Conservation (phyloP, 768 basidiomycete genomes). For the Hypholoma fasciculare region DNA sequence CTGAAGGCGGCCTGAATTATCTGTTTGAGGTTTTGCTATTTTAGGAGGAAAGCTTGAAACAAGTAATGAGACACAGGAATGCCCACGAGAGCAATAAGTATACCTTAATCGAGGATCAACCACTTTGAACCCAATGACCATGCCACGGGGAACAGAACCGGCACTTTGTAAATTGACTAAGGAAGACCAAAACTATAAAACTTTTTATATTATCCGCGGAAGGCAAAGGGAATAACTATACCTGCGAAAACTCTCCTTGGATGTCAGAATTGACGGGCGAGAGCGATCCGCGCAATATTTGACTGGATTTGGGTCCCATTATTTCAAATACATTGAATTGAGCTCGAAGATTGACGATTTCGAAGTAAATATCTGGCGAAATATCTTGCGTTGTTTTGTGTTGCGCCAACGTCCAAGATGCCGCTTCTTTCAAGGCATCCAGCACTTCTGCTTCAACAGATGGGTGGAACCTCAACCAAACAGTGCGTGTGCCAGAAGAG, state of each 20-base stretch:
- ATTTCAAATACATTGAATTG: conserved; percentile 84
- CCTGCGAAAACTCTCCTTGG: conserved; percentile 60
- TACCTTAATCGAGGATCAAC: conserved; percentile 88
- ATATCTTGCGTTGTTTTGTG: conserved; percentile 17
- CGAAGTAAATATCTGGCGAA: conserved; percentile 41
- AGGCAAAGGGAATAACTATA: conserved; percentile 20
- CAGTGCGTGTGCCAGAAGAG: conserved; percentile 31
- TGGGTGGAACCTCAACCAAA: conserved; percentile 86
- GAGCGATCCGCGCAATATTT: conserved; percentile 68
- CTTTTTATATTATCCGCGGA: not conserved
- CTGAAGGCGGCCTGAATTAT: conserved; percentile 12
- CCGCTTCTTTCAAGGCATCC: conserved; percentile 47
- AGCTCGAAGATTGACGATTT: conserved; percentile 71
- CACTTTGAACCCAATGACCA: conserved; percentile 77
- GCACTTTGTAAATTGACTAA: conserved; percentile 63
- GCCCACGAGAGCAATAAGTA: conserved; percentile 15
- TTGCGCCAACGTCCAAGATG: conserved; percentile 38
- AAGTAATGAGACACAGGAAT: conserved; percentile 1
- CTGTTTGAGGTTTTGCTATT: conserved; percentile 51
- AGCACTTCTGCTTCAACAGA: conserved; percentile 61
- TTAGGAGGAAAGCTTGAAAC: conserved; percentile 77
- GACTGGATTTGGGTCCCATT: conserved; percentile 81
- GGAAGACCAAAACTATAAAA: conserved; percentile 63
- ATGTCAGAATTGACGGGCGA: conserved; percentile 48
- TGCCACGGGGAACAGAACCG: conserved; percentile 68